These are phyloP conservation scores for Osmozyma mogii DNA, from an alignment of 805 yeast species.

Conservation along the genomic window DNA sequence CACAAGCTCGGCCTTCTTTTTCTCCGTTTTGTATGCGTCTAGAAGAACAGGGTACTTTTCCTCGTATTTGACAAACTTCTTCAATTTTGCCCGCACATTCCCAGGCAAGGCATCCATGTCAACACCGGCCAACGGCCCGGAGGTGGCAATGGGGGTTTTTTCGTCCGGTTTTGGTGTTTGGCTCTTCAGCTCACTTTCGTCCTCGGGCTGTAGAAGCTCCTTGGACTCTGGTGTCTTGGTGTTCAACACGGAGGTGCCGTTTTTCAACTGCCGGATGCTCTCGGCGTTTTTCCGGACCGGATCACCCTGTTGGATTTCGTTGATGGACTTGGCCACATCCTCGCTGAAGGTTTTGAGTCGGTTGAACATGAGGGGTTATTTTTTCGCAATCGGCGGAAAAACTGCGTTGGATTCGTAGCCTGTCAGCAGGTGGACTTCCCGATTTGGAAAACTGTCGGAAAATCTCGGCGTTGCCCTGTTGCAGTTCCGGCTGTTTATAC, in stretches of 20 bases:
- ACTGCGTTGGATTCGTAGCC: no score
- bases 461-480: no score
- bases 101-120: conserved; percentile 43
- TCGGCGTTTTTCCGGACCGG: conserved; percentile 5
- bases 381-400: no score
- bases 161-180: conserved; percentile 1
- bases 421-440: no score
- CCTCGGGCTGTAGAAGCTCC: conserved; percentile 41
- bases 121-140: conserved; percentile 12
- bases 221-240: conserved; percentile 41
- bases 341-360: conserved; percentile 36
- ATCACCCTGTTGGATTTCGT: conserved; percentile 20
- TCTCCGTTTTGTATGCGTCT: conserved; percentile 80
- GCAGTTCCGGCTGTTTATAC: no score
- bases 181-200: conserved; percentile 16
- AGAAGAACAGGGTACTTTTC: conserved; percentile 80
- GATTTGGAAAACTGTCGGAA: no score
- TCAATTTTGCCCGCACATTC: conserved; percentile 52
- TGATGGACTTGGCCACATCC: conserved; percentile 37
- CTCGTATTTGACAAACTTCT: conserved; percentile 79
- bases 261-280: conserved; percentile 24
- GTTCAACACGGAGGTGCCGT: conserved; percentile 24
- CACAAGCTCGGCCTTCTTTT: conserved; percentile 54
- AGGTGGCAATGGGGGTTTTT: neutral
- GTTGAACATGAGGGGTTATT: conserved; percentile 29